phyloP scores from a whole-genome alignment of 176 grass and related monocot species.

The Otatea glauca region DNA sequence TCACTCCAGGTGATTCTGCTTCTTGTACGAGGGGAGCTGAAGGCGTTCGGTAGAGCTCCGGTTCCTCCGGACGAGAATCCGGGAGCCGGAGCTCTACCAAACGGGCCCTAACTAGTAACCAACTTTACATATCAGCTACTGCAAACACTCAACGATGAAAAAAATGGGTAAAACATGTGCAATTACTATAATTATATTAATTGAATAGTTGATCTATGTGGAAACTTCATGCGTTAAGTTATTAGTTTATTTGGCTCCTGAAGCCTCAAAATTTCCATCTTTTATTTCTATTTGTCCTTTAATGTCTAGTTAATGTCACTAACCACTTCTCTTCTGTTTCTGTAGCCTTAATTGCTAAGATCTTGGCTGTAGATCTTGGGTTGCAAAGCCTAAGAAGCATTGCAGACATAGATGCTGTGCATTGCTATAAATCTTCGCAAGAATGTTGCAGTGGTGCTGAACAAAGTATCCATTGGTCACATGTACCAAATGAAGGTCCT shows the following conservation, averaged over 20 bases:
- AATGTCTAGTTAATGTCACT: neutral
- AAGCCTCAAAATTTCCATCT: neutral
- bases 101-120: neutral
- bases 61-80: no score
- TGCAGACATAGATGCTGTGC: conserved; percentile 39
- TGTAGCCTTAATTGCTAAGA: conserved; percentile 63
- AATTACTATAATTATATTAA: neutral
- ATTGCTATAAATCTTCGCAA: conserved; percentile 26
- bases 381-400: conserved; percentile 43
- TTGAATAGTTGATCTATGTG: neutral
- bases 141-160: neutral
- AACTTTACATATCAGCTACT: neutral
- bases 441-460: conserved; percentile 37
- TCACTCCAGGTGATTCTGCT: no score
- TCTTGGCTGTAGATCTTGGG: conserved; percentile 54
- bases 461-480: conserved; percentile 16
- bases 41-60: no score
- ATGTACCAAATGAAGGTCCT: conserved; percentile 42
- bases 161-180: neutral
- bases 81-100: no score
- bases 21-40: no score
- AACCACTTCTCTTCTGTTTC: conserved; percentile 27
- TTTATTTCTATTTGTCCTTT: neutral
- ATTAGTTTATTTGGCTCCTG: neutral
- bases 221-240: neutral